A percentile compares a stretch with the other conserved stretches of the same genome.
Conservation (phyloP, 169 alveolate species). For the Cryptosporidium baileyi region DNA sequence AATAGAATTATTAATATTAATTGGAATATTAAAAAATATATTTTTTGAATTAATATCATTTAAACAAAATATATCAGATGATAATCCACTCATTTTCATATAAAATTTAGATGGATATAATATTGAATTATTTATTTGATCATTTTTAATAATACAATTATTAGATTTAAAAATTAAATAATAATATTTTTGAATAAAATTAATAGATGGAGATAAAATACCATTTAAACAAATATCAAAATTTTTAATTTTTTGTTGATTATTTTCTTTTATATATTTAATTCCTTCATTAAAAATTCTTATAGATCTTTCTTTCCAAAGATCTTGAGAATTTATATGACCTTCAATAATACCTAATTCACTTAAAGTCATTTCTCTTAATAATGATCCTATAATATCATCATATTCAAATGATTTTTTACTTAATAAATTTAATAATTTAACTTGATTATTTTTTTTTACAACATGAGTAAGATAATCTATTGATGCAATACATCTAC, state of each 20-base stretch:
- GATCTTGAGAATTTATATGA: conserved; percentile 82
- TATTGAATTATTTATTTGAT: neutral
- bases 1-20: neutral
- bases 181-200: neutral
- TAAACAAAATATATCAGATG: neutral
- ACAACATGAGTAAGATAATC: conserved; percentile 48
- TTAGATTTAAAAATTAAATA: neutral
- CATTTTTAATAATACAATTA: neutral
- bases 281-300: neutral
- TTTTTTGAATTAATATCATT: neutral
- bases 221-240: neutral
- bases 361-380: conserved; percentile 80
- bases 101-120: conserved; percentile 12
- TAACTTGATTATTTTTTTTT: conserved; percentile 17
- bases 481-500: conserved; percentile 51
- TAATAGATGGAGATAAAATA: neutral
- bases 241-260: neutral
- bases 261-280: neutral
- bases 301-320: conserved; percentile 72
- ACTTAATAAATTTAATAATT: conserved; percentile 4
- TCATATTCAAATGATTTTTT: conserved; percentile 49
- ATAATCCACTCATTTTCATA: conserved; percentile 22
- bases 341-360: conserved; percentile 85
- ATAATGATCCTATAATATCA: conserved; percentile 82
- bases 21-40: neutral